These are phyloP conservation scores for Physcomitrium patens DNA, from an alignment of 225 moss, liverwort and hornwort genomes.

Conservation along the genomic window DNA sequence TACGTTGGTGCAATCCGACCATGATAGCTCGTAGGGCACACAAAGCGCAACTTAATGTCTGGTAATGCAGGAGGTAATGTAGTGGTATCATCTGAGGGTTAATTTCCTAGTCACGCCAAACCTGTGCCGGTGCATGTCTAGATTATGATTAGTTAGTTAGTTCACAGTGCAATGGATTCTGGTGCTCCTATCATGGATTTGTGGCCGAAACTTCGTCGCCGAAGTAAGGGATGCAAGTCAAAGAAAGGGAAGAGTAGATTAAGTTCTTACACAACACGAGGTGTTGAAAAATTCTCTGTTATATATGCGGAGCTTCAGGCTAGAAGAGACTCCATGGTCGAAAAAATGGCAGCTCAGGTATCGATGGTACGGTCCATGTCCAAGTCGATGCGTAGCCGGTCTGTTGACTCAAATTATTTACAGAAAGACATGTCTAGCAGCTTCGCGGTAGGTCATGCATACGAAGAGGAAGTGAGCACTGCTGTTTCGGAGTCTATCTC, in stretches of 20 bases:
- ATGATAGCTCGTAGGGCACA: not conserved
- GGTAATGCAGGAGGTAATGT: not conserved
- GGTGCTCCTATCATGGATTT: conserved; percentile 42
- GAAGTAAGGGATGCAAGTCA: conserved; percentile 33
- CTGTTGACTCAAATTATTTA: not conserved
- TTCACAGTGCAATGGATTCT: conserved; percentile 1
- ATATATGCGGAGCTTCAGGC: conserved; percentile 42
- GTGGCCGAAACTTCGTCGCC: conserved; percentile 56
- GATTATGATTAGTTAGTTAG: not conserved
- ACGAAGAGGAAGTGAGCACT: not conserved
- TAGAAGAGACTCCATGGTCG: conserved; percentile 42
- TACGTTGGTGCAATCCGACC: not conserved
- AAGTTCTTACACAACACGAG: conserved; percentile 43
- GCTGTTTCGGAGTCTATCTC: not conserved
- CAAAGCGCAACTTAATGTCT: not conserved
- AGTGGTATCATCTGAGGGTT: not conserved
- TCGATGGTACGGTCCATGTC: conserved; percentile 53
- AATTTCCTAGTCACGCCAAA: not conserved
- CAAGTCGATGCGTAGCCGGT: conserved; percentile 42
- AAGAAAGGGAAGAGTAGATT: conserved; percentile 27
- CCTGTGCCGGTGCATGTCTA: not conserved
- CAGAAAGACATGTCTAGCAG: not conserved
- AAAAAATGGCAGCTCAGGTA: conserved; percentile 47
- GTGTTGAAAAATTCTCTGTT: conserved; percentile 37
- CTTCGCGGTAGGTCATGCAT: too few relatives aligned